Base-by-base conservation (phyloP, 1,284 basidiomycete species). In the Sutorius eximius region DNA sequence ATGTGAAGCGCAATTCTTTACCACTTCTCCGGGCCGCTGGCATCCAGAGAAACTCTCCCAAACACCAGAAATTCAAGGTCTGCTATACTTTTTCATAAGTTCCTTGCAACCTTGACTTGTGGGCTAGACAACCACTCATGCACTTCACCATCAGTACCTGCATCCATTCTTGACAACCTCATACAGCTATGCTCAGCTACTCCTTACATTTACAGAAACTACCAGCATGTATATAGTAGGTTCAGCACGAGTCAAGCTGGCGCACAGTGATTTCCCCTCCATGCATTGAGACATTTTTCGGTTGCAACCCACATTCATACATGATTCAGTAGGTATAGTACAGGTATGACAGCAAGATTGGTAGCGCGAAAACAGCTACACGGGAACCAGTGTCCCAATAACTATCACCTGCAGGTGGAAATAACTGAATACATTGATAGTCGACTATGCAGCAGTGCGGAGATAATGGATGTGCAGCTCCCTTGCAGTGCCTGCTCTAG, bases 21-120 rank as follows among this genome's bases (percentile, higher is more conserved):
- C 4, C 7, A 5, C 57, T 65, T 37, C 45, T 67, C 36, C 22
- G 18, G 3, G 51, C 37, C 11, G 57, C 45, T 0, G 38, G 53
- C 3, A 52, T 67, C 8, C 3, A 30, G 18, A 0, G 13, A 5
- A 6, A 27, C 15, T 65, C 64, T 0, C 5, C 38, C 13, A 24
- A 61, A 33, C 45, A 67, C 7, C 61, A 58, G 10, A 20, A 52
- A 2, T 18, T 67, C 0, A 58, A 0, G 58, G 65, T 52, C 1
- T 10, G 46, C 24, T 4, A 5, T 12, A 5, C 43, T 34, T 27
- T 33, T 12, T 9, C 11, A 16, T 20, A n/a, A 16, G 7, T 36
- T 15, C 13, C 27, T 9, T 33, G 29, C 32, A 5, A 16, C 10
- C 27, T 41, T 46, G 40, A 61, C 34, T 13, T 12, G 3, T 29